Conservation (phyloP, 495 filamentous ascomycete genomes). For the Podospora comata region DNA sequence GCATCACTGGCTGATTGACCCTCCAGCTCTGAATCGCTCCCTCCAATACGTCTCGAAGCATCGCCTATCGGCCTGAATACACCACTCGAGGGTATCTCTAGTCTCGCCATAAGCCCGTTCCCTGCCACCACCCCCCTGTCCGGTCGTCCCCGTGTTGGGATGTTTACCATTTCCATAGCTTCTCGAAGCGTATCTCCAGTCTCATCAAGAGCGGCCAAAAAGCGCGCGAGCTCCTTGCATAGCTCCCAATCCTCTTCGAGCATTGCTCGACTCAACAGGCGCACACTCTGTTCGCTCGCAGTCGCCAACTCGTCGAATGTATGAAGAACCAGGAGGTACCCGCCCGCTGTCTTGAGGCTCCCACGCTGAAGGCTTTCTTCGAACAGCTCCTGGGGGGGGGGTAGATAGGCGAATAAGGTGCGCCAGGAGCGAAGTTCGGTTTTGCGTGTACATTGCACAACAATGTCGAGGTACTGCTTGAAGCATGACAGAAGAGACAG, state of each 20-base stretch:
- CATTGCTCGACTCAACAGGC: constrained; percentile 77
- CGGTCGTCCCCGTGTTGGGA: constrained; percentile 40
- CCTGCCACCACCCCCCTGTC: constrained; percentile 32
- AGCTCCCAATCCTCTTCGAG: constrained; percentile 91
- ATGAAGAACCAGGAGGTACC: constrained; percentile 93
- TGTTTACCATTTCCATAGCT: constrained; percentile 69
- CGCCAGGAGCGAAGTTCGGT: constrained; percentile 95
- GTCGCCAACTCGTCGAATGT: constrained; percentile 83
- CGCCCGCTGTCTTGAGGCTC: constrained; percentile 90
- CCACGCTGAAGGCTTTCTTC: constrained; percentile 82
- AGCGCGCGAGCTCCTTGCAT: constrained; percentile 90
- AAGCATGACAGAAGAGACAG: constrained; percentile 88
- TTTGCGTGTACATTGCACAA: constrained; percentile 96
- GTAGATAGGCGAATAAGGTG: constrained; percentile 85
- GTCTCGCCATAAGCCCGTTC: constrained; percentile 48
- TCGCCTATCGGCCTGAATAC: constrained; percentile 23
- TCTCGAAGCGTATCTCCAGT: constrained; percentile 76
- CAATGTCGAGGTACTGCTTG: constrained; percentile 84
- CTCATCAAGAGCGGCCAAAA: constrained; percentile 87
- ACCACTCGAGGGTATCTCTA: constrained; percentile 47
- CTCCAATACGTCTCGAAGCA: constrained; percentile 16
- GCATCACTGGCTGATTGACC: constrained; percentile 31
- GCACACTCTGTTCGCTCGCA: constrained; percentile 74
- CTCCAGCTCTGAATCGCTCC: constrained; percentile 33
- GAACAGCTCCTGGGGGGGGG: constrained; percentile 84